Evolutionary conservation across 129 eudicot species (phyloP).

Genomic region (Tanacetum coccineum): DNA sequence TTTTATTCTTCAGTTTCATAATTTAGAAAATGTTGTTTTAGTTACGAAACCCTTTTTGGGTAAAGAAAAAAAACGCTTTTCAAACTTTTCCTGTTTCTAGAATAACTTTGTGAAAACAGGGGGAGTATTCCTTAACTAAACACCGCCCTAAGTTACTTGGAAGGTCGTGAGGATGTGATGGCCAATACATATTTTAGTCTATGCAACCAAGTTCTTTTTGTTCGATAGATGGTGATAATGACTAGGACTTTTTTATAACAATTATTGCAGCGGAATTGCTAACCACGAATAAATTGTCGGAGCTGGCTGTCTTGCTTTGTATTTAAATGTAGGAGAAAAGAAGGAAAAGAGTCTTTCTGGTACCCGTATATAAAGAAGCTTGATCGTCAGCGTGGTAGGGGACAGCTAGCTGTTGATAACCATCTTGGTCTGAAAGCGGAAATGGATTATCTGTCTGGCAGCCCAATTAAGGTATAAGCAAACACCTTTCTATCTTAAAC

Average conservation of each 20-base stretch:
- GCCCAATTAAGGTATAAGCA: constrained; percentile 67
- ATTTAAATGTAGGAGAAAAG: constrained; percentile 96
- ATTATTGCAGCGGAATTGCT: constrained; percentile 78
- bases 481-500: not conserved
- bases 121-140: no score
- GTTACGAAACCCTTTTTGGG: no score
- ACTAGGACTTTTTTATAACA: constrained; percentile 8
- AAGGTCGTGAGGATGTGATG: constrained; percentile 1
- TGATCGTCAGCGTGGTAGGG: constrained; percentile 96
- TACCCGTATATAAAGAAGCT: constrained; percentile 91
- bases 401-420: constrained; percentile 93
- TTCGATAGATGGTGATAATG: not conserved
- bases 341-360: constrained; percentile 90
- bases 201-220: not conserved
- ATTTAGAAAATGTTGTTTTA: no score
- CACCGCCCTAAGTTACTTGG: not conserved
- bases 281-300: constrained; percentile 88
- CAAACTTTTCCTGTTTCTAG: no score
- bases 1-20: no score
- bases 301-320: constrained; percentile 89
- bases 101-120: no score
- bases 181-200: not conserved
- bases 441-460: constrained; percentile 75
- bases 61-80: no score
- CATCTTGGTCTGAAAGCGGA: constrained; percentile 82